Evolutionary conservation across 768 basidiomycete genomes (phyloP), one percentile per base, ranked within the genome.

Genomic region (Leccinum arenicola): DNA sequence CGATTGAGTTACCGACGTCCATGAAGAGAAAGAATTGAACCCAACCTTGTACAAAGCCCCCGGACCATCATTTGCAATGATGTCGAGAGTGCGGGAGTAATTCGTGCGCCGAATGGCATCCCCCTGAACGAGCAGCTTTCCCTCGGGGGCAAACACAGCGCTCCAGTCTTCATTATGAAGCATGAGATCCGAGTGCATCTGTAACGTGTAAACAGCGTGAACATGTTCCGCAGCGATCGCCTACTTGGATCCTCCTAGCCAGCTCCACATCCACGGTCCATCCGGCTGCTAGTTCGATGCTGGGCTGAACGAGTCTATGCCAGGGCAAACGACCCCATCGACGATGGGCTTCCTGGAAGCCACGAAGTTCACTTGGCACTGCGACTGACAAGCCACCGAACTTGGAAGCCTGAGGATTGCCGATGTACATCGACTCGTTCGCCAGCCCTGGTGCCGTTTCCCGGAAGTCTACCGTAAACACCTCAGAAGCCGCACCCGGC

Each of bases 331-430:
- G 82, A 0, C 94, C 96, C 86, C 95, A 97, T 25, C 86, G 81
- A 45, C 79, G 76, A 73, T 95, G 89, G 0, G 91, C 93, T 69
- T 87, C 89, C 70, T 88, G 85, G 33, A 98, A 80, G 10, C 95
- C 97, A 23, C 88, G 82, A 50, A 98, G 71, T 75, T 98, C 95
- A 9, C 95, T 91, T 1, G 97, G 97, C 0, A 97, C 88, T 23
- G 84, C 95, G n/a, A 96, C 84, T 6, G 93, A 73, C 55, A 98
- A 75, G 4, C 97, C 95, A 4, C 97, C 96, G 57, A 79, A 84
- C 58, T 66, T 77, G 17, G 93, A 78, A 3, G 78, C 74, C 4
- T 70, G 62, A 3, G 89, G 78, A 47, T 85, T 71, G 12, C 79
- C 74, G 35, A 74, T 66, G 74, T 84, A 98, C 95, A 98, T 98